Conservation (phyloP, 2,329 filamentous ascomycete species). For the Cladophialophora exuberans region DNA sequence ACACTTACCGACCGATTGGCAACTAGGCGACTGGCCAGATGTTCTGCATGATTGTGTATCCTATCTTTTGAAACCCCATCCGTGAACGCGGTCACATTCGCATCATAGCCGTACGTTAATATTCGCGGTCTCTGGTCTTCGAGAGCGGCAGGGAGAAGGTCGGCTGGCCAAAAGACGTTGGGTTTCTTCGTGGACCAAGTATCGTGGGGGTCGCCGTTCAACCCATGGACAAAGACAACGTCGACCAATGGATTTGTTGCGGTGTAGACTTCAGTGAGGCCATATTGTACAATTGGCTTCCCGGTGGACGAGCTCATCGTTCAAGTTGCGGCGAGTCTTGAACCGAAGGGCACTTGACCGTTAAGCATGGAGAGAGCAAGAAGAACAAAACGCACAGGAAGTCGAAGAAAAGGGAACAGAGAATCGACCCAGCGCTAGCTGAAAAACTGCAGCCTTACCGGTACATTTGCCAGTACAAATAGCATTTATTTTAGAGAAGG, state of each 20-base stretch:
- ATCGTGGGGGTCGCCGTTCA: constrained; percentile 64
- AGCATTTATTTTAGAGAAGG: constrained; percentile 10
- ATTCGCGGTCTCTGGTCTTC: constrained; percentile 63
- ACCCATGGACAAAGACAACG: constrained; percentile 72
- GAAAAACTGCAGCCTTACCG: constrained; percentile 12
- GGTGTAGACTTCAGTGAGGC: constrained; percentile 47
- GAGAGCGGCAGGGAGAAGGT: constrained; percentile 66
- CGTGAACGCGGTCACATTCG: constrained; percentile 59
- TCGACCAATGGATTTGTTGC: constrained; percentile 46
- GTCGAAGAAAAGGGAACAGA: constrained; percentile 1
- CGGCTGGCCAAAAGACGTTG: constrained; percentile 69
- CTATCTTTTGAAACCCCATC: constrained; percentile 65
- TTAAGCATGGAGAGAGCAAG: not conserved
- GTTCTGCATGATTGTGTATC: constrained; percentile 73
- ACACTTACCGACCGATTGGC: constrained; percentile 58
- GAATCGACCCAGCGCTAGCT: not conserved
- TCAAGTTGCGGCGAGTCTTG: not conserved
- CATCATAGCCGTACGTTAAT: constrained; percentile 75
- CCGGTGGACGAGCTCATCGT: constrained; percentile 17
- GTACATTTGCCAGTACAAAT: constrained; percentile 5
- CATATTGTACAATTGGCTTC: constrained; percentile 42
- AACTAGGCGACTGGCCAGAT: constrained; percentile 64
- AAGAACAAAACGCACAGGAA: not conserved
- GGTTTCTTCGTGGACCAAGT: constrained; percentile 64
- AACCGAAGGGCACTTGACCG: not conserved